Evolutionary conservation across 2,329 filamentous ascomycete species (phyloP).

Genomic region (Apiospora aurea): DNA sequence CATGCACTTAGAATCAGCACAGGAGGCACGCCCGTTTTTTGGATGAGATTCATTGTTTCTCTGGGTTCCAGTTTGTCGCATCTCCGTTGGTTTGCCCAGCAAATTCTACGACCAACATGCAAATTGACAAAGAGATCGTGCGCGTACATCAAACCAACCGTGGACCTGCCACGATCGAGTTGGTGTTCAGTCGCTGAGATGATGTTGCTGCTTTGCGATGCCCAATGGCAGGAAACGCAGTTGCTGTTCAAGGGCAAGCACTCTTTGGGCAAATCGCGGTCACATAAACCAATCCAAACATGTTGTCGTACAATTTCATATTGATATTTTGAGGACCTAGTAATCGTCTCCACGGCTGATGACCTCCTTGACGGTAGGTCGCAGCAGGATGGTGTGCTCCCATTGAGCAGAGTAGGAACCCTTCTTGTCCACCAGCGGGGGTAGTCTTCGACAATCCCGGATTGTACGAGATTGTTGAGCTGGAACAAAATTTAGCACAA

Average conservation of each 20-base stretch:
- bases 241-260: too few species aligned
- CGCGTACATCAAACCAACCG: not conserved
- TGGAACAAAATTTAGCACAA: conserved; percentile 47
- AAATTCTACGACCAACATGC: not conserved
- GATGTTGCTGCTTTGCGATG: not conserved
- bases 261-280: not conserved
- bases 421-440: conserved; percentile 91
- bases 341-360: conserved; percentile 88
- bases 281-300: not conserved
- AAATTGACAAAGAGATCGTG: not conserved
- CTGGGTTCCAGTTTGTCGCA: not conserved
- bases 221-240: not conserved
- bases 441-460: conserved; percentile 88
- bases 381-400: conserved; percentile 85
- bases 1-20: not conserved
- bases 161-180: too few species aligned
- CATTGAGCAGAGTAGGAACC: conserved; percentile 94
- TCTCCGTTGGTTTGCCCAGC: not conserved
- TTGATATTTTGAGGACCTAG: conserved; percentile 47
- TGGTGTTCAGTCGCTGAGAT: not conserved
- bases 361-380: conserved; percentile 85
- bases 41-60: not conserved
- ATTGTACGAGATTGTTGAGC: conserved; percentile 85
- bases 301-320: not conserved
- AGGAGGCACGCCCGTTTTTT: not conserved